A percentile compares a stretch with the other conserved stretches of the same genome.
Evolutionary conservation across 768 basidiomycete genomes (phyloP).

Genomic region (Lactarius deliciosus): DNA sequence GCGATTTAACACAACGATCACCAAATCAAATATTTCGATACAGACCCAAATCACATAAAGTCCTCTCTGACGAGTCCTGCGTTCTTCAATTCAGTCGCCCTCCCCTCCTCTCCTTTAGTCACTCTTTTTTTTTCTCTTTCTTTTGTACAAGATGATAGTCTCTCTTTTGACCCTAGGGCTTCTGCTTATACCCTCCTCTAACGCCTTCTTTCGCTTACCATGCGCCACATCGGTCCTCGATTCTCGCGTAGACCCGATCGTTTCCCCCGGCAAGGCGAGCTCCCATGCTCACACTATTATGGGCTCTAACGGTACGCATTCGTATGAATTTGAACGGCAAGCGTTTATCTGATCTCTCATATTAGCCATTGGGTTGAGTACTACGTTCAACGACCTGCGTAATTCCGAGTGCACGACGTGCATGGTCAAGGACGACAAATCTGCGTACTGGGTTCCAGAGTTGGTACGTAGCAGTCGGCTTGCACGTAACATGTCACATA

Average conservation of each 20-base stretch:
- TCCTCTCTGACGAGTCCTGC: not conserved
- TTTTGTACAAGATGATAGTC: slow-evolving; percentile 8
- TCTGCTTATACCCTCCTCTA: slow-evolving; percentile 14
- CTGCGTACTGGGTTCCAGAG: slow-evolving; percentile 23
- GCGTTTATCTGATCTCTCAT: not conserved
- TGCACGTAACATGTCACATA: not conserved
- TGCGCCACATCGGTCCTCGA: slow-evolving; percentile 16
- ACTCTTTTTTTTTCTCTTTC: slow-evolving; percentile 12
- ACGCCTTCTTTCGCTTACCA: slow-evolving; percentile 25
- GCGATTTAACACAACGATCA: not conserved
- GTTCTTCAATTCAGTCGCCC: not conserved
- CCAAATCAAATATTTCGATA: not conserved
- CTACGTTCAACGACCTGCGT: slow-evolving; percentile 16
- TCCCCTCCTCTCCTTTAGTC: slow-evolving; percentile 16
- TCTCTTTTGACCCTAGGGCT: slow-evolving; percentile 15
- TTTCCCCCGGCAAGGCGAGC: slow-evolving; percentile 4
- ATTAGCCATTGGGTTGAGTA: slow-evolving; percentile 9
- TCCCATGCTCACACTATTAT: slow-evolving; percentile 22
- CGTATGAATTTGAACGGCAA: not conserved
- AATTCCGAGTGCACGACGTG: slow-evolving; percentile 20
- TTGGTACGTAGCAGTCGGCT: slow-evolving; percentile 14
- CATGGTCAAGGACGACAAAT: slow-evolving; percentile 25
- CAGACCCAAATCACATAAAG: slow-evolving; percentile 8
- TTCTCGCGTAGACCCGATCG: slow-evolving; percentile 19
- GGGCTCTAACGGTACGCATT: slow-evolving; percentile 19